phyloP scores from a whole-genome alignment of 1,139 yeast species.

The Yamadazyma atmosphaerica region DNA sequence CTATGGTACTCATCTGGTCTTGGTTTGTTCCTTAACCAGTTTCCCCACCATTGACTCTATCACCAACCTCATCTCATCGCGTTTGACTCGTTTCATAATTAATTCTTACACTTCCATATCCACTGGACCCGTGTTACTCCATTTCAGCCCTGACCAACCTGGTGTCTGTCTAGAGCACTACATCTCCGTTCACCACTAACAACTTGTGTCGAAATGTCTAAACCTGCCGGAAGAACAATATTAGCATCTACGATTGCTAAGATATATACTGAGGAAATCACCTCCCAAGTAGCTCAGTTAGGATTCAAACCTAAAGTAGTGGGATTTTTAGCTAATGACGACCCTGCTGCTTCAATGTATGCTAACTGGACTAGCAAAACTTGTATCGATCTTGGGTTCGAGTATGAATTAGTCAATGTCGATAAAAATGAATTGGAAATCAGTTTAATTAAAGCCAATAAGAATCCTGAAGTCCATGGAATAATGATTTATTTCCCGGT shows the following conservation, averaged over 20 bases:
- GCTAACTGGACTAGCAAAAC: slow-evolving; percentile 97
- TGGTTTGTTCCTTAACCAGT: too few relatives aligned
- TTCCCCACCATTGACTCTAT: too few relatives aligned
- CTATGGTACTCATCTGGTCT: too few relatives aligned
- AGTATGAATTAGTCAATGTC: slow-evolving; percentile 72
- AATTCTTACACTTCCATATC: neutral
- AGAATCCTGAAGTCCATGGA: slow-evolving; percentile 76
- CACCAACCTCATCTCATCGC: neutral
- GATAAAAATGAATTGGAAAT: slow-evolving; percentile 85
- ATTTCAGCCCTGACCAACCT: too few relatives aligned
- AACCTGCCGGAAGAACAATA: slow-evolving; percentile 73
- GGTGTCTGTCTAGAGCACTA: too few relatives aligned
- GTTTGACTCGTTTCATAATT: neutral
- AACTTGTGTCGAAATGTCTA: too few relatives aligned
- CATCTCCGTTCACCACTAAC: too few relatives aligned
- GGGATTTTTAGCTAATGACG: slow-evolving; percentile 87
- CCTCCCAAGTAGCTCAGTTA: slow-evolving; percentile 53
- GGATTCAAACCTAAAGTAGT: slow-evolving; percentile 69
- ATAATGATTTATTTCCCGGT: slow-evolving; percentile 99
- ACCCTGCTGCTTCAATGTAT: slow-evolving; percentile 93
- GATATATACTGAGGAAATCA: slow-evolving; percentile 72
- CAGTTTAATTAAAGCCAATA: slow-evolving; percentile 77
- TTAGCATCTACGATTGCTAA: slow-evolving; percentile 88
- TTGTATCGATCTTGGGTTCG: slow-evolving; percentile 80
- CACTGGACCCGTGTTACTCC: neutral